Conservation (phyloP, 176 grass and related monocot species). For the barley (Hordeum vulgare) region DNA sequence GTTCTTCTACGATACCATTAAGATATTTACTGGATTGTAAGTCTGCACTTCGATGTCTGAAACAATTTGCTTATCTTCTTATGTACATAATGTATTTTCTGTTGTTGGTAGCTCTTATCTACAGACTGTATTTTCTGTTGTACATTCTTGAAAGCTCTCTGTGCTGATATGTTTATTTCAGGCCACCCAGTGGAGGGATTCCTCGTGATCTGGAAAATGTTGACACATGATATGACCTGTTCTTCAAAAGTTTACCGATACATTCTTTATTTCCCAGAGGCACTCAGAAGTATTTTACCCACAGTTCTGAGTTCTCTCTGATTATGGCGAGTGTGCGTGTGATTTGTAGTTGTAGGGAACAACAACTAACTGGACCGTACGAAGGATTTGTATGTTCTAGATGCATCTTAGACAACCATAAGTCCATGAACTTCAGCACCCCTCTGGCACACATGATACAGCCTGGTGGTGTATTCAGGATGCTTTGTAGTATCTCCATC, state of each 20-base stretch:
- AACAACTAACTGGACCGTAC: not conserved
- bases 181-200: slow-evolving; percentile 76
- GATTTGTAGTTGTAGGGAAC: not conserved
- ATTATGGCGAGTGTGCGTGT: not conserved
- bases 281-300: not conserved
- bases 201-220: slow-evolving; percentile 59
- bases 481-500: not conserved
- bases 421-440: not conserved
- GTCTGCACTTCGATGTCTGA: slow-evolving; percentile 15
- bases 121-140: not conserved
- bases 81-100: not conserved
- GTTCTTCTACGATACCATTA: slow-evolving; percentile 96
- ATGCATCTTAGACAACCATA: not conserved
- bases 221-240: slow-evolving; percentile 19
- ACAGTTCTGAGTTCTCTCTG: slow-evolving; percentile 12
- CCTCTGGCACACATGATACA: not conserved
- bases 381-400: not conserved
- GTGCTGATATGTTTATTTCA: slow-evolving; percentile 43
- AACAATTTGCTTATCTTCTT: not conserved
- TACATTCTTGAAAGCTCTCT: slow-evolving; percentile 1
- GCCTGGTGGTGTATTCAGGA: not conserved
- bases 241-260: not conserved
- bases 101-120: not conserved
- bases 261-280: not conserved
- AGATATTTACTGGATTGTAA: slow-evolving; percentile 89